Percentiles rank a stretch among this genome's conserved stretches.
These are phyloP conservation scores for Xylaria sp. DNA, from an alignment of 2,329 filamentous ascomycete species.

Conservation along the genomic window DNA sequence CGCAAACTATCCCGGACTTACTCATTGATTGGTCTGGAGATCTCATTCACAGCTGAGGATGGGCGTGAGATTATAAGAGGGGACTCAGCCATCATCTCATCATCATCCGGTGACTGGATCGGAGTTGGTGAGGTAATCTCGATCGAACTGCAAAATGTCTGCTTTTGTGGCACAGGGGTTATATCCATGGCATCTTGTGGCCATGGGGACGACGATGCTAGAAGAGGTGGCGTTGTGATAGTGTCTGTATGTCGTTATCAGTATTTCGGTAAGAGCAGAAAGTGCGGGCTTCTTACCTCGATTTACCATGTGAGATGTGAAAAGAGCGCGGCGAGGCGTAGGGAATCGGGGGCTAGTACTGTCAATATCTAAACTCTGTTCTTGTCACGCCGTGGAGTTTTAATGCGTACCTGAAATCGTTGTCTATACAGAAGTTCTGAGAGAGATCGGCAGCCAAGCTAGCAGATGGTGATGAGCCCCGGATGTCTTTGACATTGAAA, in stretches of 20 bases:
- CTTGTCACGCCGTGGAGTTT: neutral
- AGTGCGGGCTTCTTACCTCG: slow-evolving; percentile 62
- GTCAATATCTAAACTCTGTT: slow-evolving; percentile 29
- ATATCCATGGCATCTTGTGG: slow-evolving; percentile 88
- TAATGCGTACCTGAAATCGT: slow-evolving; percentile 75
- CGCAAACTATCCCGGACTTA: slow-evolving; percentile 51
- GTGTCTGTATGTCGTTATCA: slow-evolving; percentile 62
- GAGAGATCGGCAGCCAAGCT: slow-evolving; percentile 94
- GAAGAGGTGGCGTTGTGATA: slow-evolving; percentile 84
- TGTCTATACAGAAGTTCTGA: slow-evolving; percentile 96
- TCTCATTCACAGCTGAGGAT: slow-evolving; percentile 55
- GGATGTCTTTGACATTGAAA: slow-evolving; percentile 80
- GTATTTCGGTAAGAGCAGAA: neutral
- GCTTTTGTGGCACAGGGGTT: slow-evolving; percentile 91
- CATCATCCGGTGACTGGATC: slow-evolving; percentile 56
- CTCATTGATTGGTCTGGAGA: slow-evolving; percentile 62
- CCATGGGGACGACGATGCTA: slow-evolving; percentile 80
- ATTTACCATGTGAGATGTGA: slow-evolving; percentile 76
- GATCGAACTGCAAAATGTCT: slow-evolving; percentile 71
- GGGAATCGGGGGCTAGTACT: slow-evolving; percentile 77
- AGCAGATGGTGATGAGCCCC: slow-evolving; percentile 88
- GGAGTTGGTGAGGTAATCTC: slow-evolving; percentile 79
- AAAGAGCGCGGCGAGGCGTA: slow-evolving; percentile 85
- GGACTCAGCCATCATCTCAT: slow-evolving; percentile 65
- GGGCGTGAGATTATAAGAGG: slow-evolving; percentile 62